A percentile compares a stretch with the other conserved stretches of the same genome.
Evolutionary conservation across 106 monocot genomes (phyloP).

Genomic region (Dioscorea dumetorum): DNA sequence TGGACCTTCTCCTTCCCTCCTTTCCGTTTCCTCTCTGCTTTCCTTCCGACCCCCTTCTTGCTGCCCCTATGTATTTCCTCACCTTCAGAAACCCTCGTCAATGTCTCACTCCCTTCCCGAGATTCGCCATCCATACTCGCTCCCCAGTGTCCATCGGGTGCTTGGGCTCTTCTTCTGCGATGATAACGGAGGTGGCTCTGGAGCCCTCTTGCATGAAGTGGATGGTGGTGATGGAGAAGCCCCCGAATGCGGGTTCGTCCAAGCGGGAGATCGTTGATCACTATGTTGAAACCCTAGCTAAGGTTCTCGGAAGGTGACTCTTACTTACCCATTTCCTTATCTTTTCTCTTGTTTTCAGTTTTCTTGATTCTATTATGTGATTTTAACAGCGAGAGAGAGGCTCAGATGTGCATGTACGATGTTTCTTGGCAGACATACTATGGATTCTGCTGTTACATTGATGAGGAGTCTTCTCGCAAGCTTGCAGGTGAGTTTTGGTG

Average conservation of each 20-base stretch:
- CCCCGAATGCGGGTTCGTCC: constrained; percentile 15
- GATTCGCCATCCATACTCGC: too few species aligned
- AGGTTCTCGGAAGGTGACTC: constrained; percentile 51
- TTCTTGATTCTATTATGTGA: neutral
- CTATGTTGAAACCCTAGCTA: constrained; percentile 51
- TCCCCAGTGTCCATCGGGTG: too few species aligned
- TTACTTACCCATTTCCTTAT: neutral
- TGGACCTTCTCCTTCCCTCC: too few species aligned
- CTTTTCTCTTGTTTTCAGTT: neutral
- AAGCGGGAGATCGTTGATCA: constrained; percentile 59
- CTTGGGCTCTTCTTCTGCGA: too few species aligned
- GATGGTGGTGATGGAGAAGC: constrained; percentile 51
- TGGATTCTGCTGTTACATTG: constrained; percentile 69
- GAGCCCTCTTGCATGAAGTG: constrained; percentile 15
- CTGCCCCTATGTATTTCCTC: too few species aligned
- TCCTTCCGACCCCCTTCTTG: too few species aligned
- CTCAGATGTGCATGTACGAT: constrained; percentile 70
- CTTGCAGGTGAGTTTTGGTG: constrained; percentile 48
- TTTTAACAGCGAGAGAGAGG: constrained; percentile 62
- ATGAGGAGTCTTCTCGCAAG: constrained; percentile 40
- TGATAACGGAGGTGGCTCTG: too few species aligned
- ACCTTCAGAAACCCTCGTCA: too few species aligned
- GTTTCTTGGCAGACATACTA: constrained; percentile 50
- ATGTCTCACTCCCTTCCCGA: too few species aligned
- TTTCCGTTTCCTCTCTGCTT: neutral